These are phyloP conservation scores for Rhodotorula paludigena DNA, from an alignment of 768 basidiomycete genomes.

Conservation along the genomic window DNA sequence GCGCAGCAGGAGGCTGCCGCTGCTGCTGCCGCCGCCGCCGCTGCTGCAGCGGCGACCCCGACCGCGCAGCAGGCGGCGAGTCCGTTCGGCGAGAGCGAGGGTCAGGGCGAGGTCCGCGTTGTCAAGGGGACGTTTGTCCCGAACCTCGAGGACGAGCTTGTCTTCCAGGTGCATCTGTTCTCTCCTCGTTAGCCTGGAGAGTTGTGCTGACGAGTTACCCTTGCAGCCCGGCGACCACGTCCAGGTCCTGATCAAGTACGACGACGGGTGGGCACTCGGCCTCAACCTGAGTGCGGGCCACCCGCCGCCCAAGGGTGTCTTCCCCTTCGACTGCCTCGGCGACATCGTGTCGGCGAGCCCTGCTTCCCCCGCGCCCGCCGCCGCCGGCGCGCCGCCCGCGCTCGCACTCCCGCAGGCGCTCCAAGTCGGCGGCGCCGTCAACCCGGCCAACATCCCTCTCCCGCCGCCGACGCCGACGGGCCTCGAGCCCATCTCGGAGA, in stretches of 20 bases:
- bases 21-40: neutral
- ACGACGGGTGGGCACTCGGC: slow-evolving; percentile 42
- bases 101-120: slow-evolving; percentile 38
- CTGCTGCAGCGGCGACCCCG: neutral
- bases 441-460: slow-evolving; percentile 30
- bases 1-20: neutral
- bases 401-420: neutral
- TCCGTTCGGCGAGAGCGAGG: slow-evolving; percentile 40
- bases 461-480: slow-evolving; percentile 24
- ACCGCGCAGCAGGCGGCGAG: neutral
- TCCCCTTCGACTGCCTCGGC: slow-evolving; percentile 39
- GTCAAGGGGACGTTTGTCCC: slow-evolving; percentile 42
- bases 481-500: slow-evolving; percentile 2
- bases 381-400: neutral
- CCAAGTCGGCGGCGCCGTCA: too few relatives aligned
- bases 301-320: slow-evolving; percentile 28
- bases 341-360: neutral
- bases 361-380: neutral
- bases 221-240: slow-evolving; percentile 39
- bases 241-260: slow-evolving; percentile 43
- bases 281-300: slow-evolving; percentile 20
- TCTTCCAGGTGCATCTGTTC: slow-evolving; percentile 30
- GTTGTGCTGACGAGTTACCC: neutral
- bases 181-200: neutral
- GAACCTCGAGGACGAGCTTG: slow-evolving; percentile 40